These are phyloP conservation scores for Boletus patriciae DNA, from an alignment of 768 basidiomycete genomes.

Conservation along the genomic window DNA sequence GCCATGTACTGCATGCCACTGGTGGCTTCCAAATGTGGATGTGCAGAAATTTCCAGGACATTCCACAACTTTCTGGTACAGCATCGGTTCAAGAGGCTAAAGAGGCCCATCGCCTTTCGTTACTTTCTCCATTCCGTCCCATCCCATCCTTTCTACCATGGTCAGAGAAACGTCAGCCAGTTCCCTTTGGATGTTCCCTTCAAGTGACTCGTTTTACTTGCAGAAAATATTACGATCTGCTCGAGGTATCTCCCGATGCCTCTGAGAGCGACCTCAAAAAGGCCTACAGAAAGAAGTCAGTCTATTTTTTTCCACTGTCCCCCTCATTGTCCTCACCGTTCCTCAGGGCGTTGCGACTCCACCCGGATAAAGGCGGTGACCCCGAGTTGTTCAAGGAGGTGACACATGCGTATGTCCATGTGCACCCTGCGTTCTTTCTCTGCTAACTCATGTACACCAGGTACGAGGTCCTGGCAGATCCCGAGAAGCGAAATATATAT, in stretches of 20 bases:
- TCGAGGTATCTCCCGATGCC: conserved; percentile 78
- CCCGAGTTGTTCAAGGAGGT: conserved; percentile 98
- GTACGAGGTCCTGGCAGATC: conserved; percentile 91
- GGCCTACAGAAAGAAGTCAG: conserved; percentile 90
- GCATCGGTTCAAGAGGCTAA: conserved; percentile 30
- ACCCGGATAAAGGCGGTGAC: conserved; percentile 95
- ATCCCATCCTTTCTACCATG: conserved; percentile 41
- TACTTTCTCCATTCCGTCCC: conserved; percentile 14
- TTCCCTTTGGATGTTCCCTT: neutral
- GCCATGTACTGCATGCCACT: neutral
- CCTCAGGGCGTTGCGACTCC: conserved; percentile 73
- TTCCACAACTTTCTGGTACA: conserved; percentile 40
- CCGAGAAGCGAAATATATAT: conserved; percentile 78
- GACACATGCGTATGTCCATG: conserved; percentile 77
- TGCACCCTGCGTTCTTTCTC: neutral
- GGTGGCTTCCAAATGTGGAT: conserved; percentile 21
- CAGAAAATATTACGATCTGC: conserved; percentile 91
- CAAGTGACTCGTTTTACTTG: conserved; percentile 1
- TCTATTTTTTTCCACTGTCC: neutral
- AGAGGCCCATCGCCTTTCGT: conserved; percentile 18
- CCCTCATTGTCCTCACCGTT: conserved; percentile 6
- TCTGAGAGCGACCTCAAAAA: conserved; percentile 89
- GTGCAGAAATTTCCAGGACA: conserved; percentile 27
- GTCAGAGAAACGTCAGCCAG: conserved; percentile 62
- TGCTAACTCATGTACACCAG: conserved; percentile 40